Conservation (phyloP, 345 rosid species). For the Euphorbia pulcherrima region DNA sequence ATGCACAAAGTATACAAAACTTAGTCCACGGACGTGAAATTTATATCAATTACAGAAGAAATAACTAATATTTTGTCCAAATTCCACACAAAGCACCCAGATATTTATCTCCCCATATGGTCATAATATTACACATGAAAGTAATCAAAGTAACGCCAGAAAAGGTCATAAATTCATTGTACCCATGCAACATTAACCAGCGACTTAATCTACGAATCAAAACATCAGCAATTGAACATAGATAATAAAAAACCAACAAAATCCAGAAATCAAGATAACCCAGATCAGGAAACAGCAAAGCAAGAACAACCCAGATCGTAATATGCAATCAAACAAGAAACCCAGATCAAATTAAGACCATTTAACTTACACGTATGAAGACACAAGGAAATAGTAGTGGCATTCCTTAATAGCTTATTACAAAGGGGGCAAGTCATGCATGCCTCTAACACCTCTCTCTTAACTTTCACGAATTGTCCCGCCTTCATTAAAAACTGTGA, state of each 20-base stretch:
- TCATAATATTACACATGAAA: neutral
- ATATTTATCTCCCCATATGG: neutral
- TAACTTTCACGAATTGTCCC: slow-evolving; percentile 43
- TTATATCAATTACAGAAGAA: neutral
- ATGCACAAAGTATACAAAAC: too few relatives aligned
- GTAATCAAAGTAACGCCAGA: neutral
- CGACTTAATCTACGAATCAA: too few relatives aligned
- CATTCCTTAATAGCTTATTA: slow-evolving; percentile 50
- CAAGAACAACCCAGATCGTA: slow-evolving; percentile 17
- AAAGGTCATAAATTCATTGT: slow-evolving; percentile 2
- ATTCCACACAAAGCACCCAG: neutral
- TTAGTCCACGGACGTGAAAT: neutral
- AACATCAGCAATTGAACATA: neutral
- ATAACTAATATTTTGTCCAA: neutral
- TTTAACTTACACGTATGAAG: slow-evolving; percentile 66
- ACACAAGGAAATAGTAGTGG: slow-evolving; percentile 70
- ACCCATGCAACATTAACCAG: slow-evolving; percentile 9
- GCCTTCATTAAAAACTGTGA: slow-evolving; percentile 32
- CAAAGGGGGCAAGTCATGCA: slow-evolving; percentile 85
- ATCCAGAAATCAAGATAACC: slow-evolving; percentile 12
- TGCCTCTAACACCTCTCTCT: slow-evolving; percentile 47
- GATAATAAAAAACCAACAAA: neutral
- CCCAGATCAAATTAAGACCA: slow-evolving; percentile 15
- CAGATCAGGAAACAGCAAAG: slow-evolving; percentile 18
- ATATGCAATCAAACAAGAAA: slow-evolving; percentile 11